Conservation (phyloP, 768 basidiomycete genomes). For the Suillus subaureus region DNA sequence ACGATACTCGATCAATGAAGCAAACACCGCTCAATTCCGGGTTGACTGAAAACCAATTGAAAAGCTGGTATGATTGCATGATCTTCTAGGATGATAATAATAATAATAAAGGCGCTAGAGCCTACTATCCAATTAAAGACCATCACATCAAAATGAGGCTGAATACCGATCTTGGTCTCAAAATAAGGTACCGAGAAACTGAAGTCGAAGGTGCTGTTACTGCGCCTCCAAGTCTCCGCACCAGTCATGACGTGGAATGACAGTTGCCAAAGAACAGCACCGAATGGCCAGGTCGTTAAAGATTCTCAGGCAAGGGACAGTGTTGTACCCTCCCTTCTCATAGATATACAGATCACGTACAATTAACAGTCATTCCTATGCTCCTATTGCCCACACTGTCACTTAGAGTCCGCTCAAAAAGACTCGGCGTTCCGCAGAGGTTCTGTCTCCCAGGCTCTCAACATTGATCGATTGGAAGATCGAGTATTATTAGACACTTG, state of each 20-base stretch:
- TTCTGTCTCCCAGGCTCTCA: constrained; percentile 30
- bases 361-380: constrained; percentile 10
- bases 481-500: constrained; percentile 15
- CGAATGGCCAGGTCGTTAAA: not conserved
- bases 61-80: constrained; percentile 6
- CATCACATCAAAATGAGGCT: constrained; percentile 21
- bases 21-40: constrained; percentile 12
- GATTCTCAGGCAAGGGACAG: constrained; percentile 29
- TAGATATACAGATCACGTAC: constrained; percentile 31
- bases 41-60: not conserved
- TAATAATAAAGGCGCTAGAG: constrained; percentile 13
- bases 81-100: constrained; percentile 9
- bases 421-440: constrained; percentile 15
- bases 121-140: constrained; percentile 17
- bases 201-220: constrained; percentile 19
- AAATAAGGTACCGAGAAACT: constrained; percentile 21
- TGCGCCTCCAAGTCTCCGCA: constrained; percentile 12
- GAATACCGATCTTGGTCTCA: constrained; percentile 20
- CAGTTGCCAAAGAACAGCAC: constrained; percentile 15
- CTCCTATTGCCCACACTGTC: constrained; percentile 17
- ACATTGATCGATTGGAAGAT: constrained; percentile 16
- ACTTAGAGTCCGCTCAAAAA: constrained; percentile 11
- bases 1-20: constrained; percentile 14
- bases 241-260: constrained; percentile 14
- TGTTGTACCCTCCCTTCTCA: constrained; percentile 15